These are phyloP conservation scores for Cyamopsis tetragonoloba DNA, from an alignment of 306 rosid genomes.

Conservation along the genomic window DNA sequence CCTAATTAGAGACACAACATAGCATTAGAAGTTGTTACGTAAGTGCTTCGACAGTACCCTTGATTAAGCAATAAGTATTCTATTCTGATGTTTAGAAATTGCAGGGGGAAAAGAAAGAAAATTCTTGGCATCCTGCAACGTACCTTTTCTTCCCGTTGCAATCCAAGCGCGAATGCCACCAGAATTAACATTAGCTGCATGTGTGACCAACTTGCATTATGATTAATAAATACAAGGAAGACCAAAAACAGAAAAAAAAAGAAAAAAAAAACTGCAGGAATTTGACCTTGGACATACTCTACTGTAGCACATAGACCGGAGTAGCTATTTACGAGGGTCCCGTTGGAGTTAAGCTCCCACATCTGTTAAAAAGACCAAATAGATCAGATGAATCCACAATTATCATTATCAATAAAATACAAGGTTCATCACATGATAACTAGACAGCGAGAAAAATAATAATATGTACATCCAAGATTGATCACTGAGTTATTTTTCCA, in stretches of 20 bases:
- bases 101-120: neutral
- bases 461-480: neutral
- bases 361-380: slow-evolving; percentile 43
- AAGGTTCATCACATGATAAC: neutral
- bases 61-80: neutral
- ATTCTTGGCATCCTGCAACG: neutral
- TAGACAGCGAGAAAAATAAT: neutral
- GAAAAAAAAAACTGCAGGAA: neutral
- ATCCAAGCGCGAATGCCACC: slow-evolving; percentile 76
- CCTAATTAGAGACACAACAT: slow-evolving; percentile 29
- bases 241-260: neutral
- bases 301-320: slow-evolving; percentile 74
- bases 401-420: slow-evolving; percentile 1
- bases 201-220: slow-evolving; percentile 26
- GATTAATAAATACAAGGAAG: neutral
- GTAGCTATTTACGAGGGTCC: slow-evolving; percentile 73
- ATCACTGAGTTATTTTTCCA: neutral
- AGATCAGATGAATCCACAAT: slow-evolving; percentile 26
- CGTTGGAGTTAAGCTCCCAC: slow-evolving; percentile 68
- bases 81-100: neutral
- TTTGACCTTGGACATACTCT: slow-evolving; percentile 46
- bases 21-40: neutral
- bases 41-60: neutral
- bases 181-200: slow-evolving; percentile 42
- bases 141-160: slow-evolving; percentile 75